phyloP scores from a whole-genome alignment of 495 filamentous ascomycete genomes.

The Parathielavia hyrcaniae region DNA sequence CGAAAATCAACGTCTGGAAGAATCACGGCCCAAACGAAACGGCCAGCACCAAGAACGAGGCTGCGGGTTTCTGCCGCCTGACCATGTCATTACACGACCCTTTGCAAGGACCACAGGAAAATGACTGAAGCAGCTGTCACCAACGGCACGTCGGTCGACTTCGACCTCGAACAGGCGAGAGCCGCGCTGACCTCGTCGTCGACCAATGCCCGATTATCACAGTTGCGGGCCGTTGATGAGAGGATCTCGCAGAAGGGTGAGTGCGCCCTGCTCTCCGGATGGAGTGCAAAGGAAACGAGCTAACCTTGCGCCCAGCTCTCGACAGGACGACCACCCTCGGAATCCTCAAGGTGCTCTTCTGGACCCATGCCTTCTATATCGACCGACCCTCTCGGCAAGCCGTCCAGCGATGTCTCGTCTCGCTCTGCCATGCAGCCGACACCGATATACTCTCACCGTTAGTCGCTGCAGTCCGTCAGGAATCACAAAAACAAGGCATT shows the following conservation, averaged over 20 bases:
- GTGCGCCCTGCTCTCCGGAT: slow-evolving; percentile 8
- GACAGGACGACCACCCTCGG: slow-evolving; percentile 31
- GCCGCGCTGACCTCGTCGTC: slow-evolving; percentile 47
- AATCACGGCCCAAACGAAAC: slow-evolving; percentile 19
- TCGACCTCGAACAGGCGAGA: slow-evolving; percentile 34
- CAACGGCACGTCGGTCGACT: slow-evolving; percentile 27
- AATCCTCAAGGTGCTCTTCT: slow-evolving; percentile 67
- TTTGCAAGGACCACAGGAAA: slow-evolving; percentile 30
- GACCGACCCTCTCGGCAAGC: slow-evolving; percentile 78
- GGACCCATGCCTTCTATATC: slow-evolving; percentile 78
- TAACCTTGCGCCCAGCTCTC: slow-evolving; percentile 29
- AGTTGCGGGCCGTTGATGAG: slow-evolving; percentile 44
- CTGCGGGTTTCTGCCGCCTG: slow-evolving; percentile 19
- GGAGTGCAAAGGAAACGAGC: not conserved
- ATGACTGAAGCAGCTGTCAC: slow-evolving; percentile 43
- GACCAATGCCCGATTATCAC: slow-evolving; percentile 39
- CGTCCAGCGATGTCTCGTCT: slow-evolving; percentile 66
- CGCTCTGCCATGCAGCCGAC: slow-evolving; percentile 51
- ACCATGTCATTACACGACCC: slow-evolving; percentile 32
- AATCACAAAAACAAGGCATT: slow-evolving; percentile 67
- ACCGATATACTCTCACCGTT: slow-evolving; percentile 54
- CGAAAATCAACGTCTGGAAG: slow-evolving; percentile 22
- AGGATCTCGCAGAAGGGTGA: slow-evolving; percentile 43
- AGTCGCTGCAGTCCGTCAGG: slow-evolving; percentile 51
- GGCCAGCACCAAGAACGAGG: slow-evolving; percentile 4